A percentile compares a stretch with the other conserved stretches of the same genome.
Evolutionary conservation across 345 rosid species (phyloP).

Genomic region (Litchi chinensis): DNA sequence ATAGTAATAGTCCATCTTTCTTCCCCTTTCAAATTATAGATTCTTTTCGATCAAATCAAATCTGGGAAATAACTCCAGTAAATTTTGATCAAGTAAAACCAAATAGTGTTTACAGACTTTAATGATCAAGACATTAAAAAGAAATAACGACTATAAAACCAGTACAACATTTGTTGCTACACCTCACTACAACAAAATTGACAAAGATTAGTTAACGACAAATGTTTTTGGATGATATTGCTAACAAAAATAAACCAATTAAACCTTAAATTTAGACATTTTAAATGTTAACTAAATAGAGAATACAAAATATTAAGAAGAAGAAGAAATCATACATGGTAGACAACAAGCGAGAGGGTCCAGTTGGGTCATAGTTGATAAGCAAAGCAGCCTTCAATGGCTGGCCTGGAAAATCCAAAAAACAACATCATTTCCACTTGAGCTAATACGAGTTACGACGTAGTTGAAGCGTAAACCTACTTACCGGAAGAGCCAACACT

Average conservation of each 20-base stretch:
- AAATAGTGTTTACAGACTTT: neutral
- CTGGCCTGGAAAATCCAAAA: constrained; percentile 42
- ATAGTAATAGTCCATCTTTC: neutral
- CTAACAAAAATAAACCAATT: neutral
- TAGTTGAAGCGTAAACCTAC: neutral
- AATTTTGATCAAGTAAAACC: neutral
- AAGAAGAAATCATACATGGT: constrained; percentile 51
- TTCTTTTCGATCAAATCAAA: neutral
- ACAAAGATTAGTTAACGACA: neutral
- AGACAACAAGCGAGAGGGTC: constrained; percentile 79
- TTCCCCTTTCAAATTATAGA: neutral
- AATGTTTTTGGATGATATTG: neutral
- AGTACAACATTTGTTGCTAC: neutral
- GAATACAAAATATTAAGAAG: neutral
- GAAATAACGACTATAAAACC: no score
- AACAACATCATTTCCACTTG: neutral
- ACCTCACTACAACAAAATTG: neutral
- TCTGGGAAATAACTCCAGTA: no score
- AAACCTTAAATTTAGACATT: neutral
- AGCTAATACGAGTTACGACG: neutral
- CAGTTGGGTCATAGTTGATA: constrained; percentile 71
- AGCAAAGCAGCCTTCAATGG: constrained; percentile 79
- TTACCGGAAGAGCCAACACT: constrained; percentile 62
- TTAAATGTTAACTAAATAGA: neutral
- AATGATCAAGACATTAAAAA: neutral